Percentiles rank a stretch among this genome's conserved stretches.
These are phyloP conservation scores for Trifolium subterraneum DNA, from an alignment of 306 rosid species.

Conservation along the genomic window DNA sequence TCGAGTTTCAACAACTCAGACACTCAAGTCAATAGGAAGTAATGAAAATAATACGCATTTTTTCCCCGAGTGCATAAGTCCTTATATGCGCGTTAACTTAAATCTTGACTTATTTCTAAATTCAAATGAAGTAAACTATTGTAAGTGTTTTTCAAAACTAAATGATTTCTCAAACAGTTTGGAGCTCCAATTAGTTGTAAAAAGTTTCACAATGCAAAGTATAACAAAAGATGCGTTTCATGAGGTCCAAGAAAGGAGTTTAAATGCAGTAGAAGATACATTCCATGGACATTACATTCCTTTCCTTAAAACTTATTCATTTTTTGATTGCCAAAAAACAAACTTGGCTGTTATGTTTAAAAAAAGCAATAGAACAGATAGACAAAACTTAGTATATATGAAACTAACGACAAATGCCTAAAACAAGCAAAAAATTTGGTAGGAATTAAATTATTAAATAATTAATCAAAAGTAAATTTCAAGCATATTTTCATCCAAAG, in stretches of 20 bases:
- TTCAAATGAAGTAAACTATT: too few species aligned
- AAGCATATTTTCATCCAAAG: not conserved
- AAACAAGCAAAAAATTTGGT: conserved; percentile 40
- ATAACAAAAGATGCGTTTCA: not conserved
- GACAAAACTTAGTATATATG: not conserved
- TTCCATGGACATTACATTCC: not conserved
- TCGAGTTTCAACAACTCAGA: too few species aligned
- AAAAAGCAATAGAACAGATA: not conserved
- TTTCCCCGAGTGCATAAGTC: too few species aligned
- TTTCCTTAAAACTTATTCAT: conserved; percentile 14
- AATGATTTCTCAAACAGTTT: not conserved
- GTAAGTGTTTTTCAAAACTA: too few species aligned
- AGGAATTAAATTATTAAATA: conserved; percentile 27
- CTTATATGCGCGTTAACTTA: too few species aligned
- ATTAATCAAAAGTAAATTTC: conserved; percentile 21
- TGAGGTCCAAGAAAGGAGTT: not conserved
- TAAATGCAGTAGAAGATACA: conserved; percentile 5
- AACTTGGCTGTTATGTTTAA: not conserved
- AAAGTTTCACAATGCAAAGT: not conserved
- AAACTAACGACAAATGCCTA: conserved; percentile 11
- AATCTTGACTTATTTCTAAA: too few species aligned
- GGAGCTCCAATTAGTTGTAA: not conserved
- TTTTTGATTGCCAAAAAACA: conserved; percentile 3
- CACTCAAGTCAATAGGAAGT: too few species aligned
- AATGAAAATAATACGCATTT: too few species aligned